Conservation (phyloP, 495 filamentous ascomycete genomes). For the Durotheca rogersii region DNA sequence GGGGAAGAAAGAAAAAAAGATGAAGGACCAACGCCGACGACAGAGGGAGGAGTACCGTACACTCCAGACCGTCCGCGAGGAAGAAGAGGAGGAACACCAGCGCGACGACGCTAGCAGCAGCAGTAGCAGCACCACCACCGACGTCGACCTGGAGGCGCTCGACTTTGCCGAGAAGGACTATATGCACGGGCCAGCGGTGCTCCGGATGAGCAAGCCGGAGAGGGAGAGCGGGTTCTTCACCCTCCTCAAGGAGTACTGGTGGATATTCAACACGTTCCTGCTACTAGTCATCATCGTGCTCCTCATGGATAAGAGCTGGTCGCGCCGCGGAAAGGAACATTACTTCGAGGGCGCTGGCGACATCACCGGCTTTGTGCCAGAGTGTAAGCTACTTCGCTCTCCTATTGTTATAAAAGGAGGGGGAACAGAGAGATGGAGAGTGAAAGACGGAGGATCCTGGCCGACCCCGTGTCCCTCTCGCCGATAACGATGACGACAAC, state of each 20-base stretch:
- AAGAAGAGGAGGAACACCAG: conserved; percentile 29
- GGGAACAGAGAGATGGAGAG: too few relatives aligned
- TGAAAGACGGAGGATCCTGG: too few relatives aligned
- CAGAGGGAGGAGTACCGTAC: conserved; percentile 19
- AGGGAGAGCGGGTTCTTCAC: conserved; percentile 10
- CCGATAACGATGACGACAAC: too few relatives aligned
- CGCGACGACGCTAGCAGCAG: conserved; percentile 32
- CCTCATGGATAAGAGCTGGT: conserved; percentile 31
- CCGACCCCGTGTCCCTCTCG: too few relatives aligned
- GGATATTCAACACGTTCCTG: conserved; percentile 39
- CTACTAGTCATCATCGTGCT: conserved; percentile 39
- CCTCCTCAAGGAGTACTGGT: conserved; percentile 27
- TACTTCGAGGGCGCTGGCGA: conserved; percentile 39
- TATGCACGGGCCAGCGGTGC: conserved; percentile 9
- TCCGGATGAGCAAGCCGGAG: conserved; percentile 1
- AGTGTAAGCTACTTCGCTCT: conserved; percentile 19
- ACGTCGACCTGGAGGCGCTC: conserved; percentile 33
- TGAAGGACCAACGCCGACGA: conserved; percentile 20
- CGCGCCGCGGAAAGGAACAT: conserved; percentile 6
- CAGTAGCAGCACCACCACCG: conserved; percentile 28
- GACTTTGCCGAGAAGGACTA: conserved; percentile 33
- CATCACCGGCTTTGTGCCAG: conserved; percentile 42
- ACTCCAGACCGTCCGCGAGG: conserved; percentile 14
- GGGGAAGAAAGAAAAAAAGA: neutral
- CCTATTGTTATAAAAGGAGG: too few relatives aligned